Conservation (phyloP, 2,329 filamentous ascomycete species). For the Exophiala bonariae region DNA sequence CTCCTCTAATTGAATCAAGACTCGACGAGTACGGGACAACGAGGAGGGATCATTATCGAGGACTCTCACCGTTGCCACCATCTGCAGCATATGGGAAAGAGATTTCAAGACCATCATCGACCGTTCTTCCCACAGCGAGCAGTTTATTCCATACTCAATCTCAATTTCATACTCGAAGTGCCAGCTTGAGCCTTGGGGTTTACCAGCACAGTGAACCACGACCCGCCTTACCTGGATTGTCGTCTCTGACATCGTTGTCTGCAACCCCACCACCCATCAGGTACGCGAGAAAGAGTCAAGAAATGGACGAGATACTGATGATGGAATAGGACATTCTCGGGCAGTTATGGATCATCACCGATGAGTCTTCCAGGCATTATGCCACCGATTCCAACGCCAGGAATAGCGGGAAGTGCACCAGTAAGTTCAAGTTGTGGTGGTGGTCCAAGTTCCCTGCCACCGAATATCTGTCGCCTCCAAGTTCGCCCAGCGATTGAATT, state of each 20-base stretch:
- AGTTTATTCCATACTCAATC: slow-evolving; percentile 34
- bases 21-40: slow-evolving; percentile 40
- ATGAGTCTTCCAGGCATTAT: slow-evolving; percentile 45
- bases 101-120: slow-evolving; percentile 55
- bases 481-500: no score
- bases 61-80: slow-evolving; percentile 47
- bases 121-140: slow-evolving; percentile 48
- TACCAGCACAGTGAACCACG: slow-evolving; percentile 26
- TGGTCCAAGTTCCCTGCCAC: slow-evolving; percentile 1
- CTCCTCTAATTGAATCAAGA: slow-evolving; percentile 48
- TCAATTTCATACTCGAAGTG: slow-evolving; percentile 37
- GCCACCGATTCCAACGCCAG: slow-evolving; percentile 26
- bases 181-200: slow-evolving; percentile 39
- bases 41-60: slow-evolving; percentile 43
- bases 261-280: slow-evolving; percentile 53
- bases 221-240: slow-evolving; percentile 55
- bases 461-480: slow-evolving; percentile 20
- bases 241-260: slow-evolving; percentile 60
- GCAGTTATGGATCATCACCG: slow-evolving; percentile 61
- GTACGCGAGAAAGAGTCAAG: slow-evolving; percentile 39
- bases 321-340: slow-evolving; percentile 51
- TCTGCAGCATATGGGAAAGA: slow-evolving; percentile 44
- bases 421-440: slow-evolving; percentile 36
- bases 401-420: slow-evolving; percentile 34
- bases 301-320: slow-evolving; percentile 4